A percentile compares a stretch with the other conserved stretches of the same genome.
Evolutionary conservation across 257 asterid species (phyloP).

Genomic region (Ilex asprella): DNA sequence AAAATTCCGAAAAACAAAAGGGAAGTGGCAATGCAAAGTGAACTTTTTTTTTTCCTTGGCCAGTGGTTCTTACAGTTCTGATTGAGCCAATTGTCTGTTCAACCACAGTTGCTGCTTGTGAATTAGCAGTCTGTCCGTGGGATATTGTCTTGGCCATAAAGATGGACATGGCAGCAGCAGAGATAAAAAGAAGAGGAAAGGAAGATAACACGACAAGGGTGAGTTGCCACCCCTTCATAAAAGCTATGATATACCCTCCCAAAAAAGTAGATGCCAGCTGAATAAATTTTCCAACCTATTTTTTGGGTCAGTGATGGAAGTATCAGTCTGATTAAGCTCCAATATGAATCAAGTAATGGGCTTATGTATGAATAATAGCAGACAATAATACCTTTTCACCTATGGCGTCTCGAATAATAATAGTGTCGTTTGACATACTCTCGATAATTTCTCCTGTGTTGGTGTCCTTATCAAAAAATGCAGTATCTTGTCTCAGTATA

Average conservation of each 20-base stretch:
- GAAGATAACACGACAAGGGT: conserved; percentile 49
- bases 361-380: neutral
- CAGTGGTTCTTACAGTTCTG: neutral
- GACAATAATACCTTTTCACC: conserved; percentile 3
- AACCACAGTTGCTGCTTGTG: conserved; percentile 4
- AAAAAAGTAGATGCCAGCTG: conserved; percentile 43
- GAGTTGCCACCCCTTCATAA: conserved; percentile 57
- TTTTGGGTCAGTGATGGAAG: neutral
- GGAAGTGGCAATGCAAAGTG: too few relatives aligned
- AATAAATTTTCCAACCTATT: conserved; percentile 54
- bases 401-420: conserved; percentile 3
- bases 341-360: neutral
- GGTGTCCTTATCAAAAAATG: conserved; percentile 3
- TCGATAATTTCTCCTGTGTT: conserved; percentile 8
- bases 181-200: conserved; percentile 45
- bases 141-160: conserved; percentile 10
- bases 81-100: conserved; percentile 1
- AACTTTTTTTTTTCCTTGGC: neutral
- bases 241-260: conserved; percentile 57
- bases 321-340: neutral
- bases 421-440: conserved; percentile 4
- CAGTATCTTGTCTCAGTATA: conserved; percentile 3
- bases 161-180: conserved; percentile 40
- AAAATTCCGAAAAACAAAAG: too few relatives aligned
- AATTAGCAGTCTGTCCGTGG: conserved; percentile 1